phyloP scores from a whole-genome alignment of 371 early-diverging fungal species.

The Mucor piriformis region DNA sequence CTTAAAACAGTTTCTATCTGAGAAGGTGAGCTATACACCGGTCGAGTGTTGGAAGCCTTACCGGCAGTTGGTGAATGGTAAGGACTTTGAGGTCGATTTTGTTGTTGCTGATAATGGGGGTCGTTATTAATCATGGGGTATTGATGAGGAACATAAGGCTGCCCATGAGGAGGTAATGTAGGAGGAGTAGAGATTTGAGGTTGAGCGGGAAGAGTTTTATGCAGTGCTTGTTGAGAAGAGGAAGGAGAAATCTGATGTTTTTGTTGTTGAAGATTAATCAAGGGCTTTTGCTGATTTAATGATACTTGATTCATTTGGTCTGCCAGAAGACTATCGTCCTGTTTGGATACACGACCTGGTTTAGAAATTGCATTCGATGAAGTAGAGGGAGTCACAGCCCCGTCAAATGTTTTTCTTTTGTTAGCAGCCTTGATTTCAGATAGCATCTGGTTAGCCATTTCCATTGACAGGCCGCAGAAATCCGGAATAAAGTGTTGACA shows the following conservation, averaged over 20 bases:
- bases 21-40: not conserved
- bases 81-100: not conserved
- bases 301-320: constrained; percentile 17
- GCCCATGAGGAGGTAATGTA: constrained; percentile 24
- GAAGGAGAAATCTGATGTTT: not conserved
- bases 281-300: constrained; percentile 23
- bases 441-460: constrained; percentile 83
- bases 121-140: constrained; percentile 25
- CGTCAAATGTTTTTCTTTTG: constrained; percentile 38
- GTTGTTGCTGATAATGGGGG: constrained; percentile 19
- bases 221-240: not conserved
- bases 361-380: constrained; percentile 14
- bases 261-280: constrained; percentile 19
- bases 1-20: not conserved
- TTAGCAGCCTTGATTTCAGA: constrained; percentile 74
- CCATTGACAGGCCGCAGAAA: constrained; percentile 91
- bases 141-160: constrained; percentile 26
- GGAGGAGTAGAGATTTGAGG: constrained; percentile 18
- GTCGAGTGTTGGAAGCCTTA: not conserved
- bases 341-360: constrained; percentile 14
- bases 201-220: not conserved
- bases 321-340: constrained; percentile 1
- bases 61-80: not conserved
- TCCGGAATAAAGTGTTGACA: constrained; percentile 91
- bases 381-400: constrained; percentile 7